Base-by-base conservation (phyloP, 2,329 filamentous ascomycete species). In the Metarhizium robertsii region DNA sequence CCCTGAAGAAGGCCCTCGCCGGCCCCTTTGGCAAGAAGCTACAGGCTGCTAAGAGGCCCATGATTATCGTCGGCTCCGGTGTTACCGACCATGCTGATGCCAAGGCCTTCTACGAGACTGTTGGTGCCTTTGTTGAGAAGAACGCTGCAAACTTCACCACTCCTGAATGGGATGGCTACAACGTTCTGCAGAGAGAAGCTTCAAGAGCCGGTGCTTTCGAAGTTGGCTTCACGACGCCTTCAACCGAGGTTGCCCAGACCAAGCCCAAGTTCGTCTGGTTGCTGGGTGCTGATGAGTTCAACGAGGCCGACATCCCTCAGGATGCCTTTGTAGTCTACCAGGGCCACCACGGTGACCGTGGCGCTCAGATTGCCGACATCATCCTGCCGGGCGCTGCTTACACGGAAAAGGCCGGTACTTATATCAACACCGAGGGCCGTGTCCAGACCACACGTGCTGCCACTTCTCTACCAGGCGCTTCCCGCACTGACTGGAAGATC, bases 401-500 rank as follows among this genome's bases (percentile, higher is more conserved):
- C 77, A 97, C 92, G 29, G 94, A 99, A 78, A 99, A 97, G 79
- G 84, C 87, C 29, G 92, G 85, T 58, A 99, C 94, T 48, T 99
- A 95, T 68, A 84, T 99, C 75, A 99, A 97, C 83, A 97, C 94
- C 0, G 94, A 99, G 74, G 94, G 94, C 55, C 89, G 94, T 65
- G 90, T 94, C 25, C 94, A 99, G 76, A 87, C 96, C 78, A 94
- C 89, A 54, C 88, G 94, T 61, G 87, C 90, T 50, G 94, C 94
- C 34, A 95, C 91, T 42, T 88, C 88, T 49, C 79, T 96, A 61
- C 90, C 91, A 29, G 94, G 94, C 58, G 94, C 91, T 53, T 85
- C 92, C 55, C 85, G 94, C 67, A 92, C 94, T 60, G 94, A 99
- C 76, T 99, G 94, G 94, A 99, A 97, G 84, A 97, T 99, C 67